A percentile compares a stretch with the other conserved stretches of the same genome.
Conservation (phyloP, 116 monocot species). For the Phalaenopsis hybrid region DNA sequence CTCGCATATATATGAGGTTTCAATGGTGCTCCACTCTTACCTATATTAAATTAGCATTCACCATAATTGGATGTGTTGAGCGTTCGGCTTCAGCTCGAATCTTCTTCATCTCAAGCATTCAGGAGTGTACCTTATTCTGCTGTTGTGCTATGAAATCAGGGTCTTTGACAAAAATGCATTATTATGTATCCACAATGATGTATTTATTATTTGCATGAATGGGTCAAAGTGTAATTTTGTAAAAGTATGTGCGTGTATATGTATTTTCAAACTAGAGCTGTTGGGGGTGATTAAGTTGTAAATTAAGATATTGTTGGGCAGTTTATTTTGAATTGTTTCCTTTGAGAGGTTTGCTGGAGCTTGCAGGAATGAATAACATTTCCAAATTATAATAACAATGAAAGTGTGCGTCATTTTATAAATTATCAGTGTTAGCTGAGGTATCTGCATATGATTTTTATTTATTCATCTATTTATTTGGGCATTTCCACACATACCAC, state of each 20-base stretch:
- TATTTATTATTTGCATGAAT: not conserved
- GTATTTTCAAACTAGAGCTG: not conserved
- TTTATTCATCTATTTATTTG: too few relatives aligned
- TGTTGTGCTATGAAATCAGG: too few relatives aligned
- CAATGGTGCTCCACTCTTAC: too few relatives aligned
- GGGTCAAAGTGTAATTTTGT: not conserved
- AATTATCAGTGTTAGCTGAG: not conserved
- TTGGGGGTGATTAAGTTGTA: conserved; percentile 1
- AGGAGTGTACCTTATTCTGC: not conserved
- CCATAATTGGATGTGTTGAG: too few relatives aligned
- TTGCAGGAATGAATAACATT: not conserved
- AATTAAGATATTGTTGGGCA: not conserved
- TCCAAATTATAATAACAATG: not conserved
- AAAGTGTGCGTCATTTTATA: not conserved
- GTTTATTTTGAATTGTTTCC: not conserved
- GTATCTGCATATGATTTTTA: too few relatives aligned
- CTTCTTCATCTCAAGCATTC: too few relatives aligned
- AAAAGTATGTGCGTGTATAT: not conserved
- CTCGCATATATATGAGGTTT: conserved; percentile 77
- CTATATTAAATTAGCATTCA: too few relatives aligned
- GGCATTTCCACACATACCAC: too few relatives aligned
- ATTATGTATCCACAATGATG: too few relatives aligned
- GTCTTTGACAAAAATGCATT: too few relatives aligned
- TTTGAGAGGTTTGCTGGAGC: not conserved
- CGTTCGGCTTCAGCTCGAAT: too few relatives aligned